Conservation (phyloP, 306 rosid species). For the Phaseolus lunatus region DNA sequence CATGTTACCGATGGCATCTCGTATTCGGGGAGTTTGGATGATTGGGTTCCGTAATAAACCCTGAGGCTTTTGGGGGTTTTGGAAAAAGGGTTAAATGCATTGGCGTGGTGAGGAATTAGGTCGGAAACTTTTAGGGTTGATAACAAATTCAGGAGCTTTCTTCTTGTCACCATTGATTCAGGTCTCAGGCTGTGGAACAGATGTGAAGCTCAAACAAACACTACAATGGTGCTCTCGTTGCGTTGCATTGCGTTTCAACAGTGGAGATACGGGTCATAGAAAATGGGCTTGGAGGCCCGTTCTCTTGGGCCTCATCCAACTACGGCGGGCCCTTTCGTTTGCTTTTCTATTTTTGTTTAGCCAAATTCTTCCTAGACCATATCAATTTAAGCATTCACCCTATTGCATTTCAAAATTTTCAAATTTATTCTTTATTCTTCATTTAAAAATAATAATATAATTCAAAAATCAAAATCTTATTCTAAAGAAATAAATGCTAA, state of each 20-base stretch:
- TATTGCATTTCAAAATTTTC: no score
- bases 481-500: no score
- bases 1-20: conserved; percentile 95
- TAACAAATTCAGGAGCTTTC: conserved; percentile 50
- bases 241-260: neutral
- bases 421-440: no score
- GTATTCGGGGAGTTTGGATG: conserved; percentile 81
- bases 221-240: conserved; percentile 1
- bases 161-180: conserved; percentile 54
- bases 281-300: conserved; percentile 12
- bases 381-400: no score
- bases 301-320: neutral
- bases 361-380: no score
- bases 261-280: neutral
- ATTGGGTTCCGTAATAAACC: conserved; percentile 63
- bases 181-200: neutral
- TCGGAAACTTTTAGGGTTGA: conserved; percentile 34
- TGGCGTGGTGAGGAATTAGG: conserved; percentile 23
- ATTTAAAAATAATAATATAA: no score
- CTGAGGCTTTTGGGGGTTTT: conserved; percentile 41
- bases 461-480: no score
- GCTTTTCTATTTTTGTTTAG: no score
- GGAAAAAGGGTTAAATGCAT: conserved; percentile 32
- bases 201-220: neutral
- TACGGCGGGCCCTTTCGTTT: neutral